Conservation (phyloP, 352 stramenopile species). For the Globisporangium polare region DNA sequence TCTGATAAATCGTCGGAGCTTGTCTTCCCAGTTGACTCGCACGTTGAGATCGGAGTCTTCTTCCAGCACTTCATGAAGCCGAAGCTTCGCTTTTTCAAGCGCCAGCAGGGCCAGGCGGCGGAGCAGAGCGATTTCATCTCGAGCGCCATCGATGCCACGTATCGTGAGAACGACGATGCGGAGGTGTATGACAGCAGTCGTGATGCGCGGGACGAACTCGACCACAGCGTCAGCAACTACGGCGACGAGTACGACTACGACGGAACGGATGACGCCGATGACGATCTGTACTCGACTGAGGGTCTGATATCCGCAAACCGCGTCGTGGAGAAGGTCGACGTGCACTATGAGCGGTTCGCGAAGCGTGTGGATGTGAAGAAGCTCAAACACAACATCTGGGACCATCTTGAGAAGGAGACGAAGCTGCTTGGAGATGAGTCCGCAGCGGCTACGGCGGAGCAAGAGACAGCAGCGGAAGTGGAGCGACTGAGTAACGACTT, state of each 20-base stretch:
- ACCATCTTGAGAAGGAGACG: conserved; percentile 54
- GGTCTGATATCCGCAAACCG: conserved; percentile 83
- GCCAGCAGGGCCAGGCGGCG: conserved; percentile 9
- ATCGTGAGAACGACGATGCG: conserved; percentile 19
- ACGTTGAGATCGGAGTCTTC: conserved; percentile 64
- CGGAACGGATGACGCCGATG: conserved; percentile 13
- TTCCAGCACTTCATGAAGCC: conserved; percentile 80
- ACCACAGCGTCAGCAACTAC: conserved; percentile 10
- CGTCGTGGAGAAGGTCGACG: conserved; percentile 93
- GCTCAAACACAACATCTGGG: conserved; percentile 96
- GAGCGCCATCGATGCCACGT: conserved; percentile 15
- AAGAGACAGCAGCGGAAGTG: conserved; percentile 2
- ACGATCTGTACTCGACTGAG: conserved; percentile 48
- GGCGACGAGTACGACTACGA: conserved; percentile 39
- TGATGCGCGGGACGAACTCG: neutral
- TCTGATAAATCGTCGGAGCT: conserved; percentile 53
- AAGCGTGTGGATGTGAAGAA: conserved; percentile 98
- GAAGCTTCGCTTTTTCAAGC: conserved; percentile 60
- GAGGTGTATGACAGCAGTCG: neutral
- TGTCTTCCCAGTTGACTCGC: conserved; percentile 72
- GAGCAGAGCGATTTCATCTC: conserved; percentile 17
- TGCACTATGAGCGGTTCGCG: conserved; percentile 91
- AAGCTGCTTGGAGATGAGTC: conserved; percentile 18
- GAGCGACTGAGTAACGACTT: conserved; percentile 19
- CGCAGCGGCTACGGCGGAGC: neutral